Evolutionary conservation across 2,329 filamentous ascomycete species (phyloP), one percentile per base, ranked within the genome.

Genomic region (Beauveria rudraprayagi): DNA sequence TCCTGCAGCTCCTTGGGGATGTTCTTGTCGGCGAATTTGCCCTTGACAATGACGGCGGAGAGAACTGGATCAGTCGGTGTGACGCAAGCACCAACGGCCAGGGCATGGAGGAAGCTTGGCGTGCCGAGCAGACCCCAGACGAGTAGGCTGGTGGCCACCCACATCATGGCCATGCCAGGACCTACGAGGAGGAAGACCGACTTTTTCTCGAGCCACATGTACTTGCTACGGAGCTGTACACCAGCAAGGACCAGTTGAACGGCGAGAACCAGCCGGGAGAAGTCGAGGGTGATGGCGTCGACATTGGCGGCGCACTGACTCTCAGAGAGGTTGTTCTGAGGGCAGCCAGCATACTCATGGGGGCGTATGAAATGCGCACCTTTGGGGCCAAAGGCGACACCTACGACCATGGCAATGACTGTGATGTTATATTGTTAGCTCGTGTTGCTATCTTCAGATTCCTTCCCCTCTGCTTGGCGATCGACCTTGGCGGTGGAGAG

Each of bases 1-100:
- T 88, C 86, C 76, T 96, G 91, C 54, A 97, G 77, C 30, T 87
- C 83, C 61, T 86, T 87, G 0, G 92, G 91, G 19, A 96, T 87
- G 70, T 96, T 94, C 68, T 92, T 88, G 69, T 96, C 92, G 1
- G 92, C 92, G 70, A 96, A 97, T 67, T 90, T 92, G 37, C 92
- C 92, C 76, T 96, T 96, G 51, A 96, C 91, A 61, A 96, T 96
- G 3, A 89, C 89, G 65, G 94, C 93, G 17, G 89, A 93, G 43
- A 96, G 74, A 1, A 96, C 86, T 0, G 92, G 92, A 68, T 97
- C 92, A 0, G 92, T 96, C 0, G 92, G 92, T 2, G 92, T 94
- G n/a, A 97, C 86, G 69, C 92, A 96, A 0, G 92, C 89, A 1
- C 86, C 92, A 11, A 96, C 79, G 17, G 87, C 89, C 11, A 96